phyloP scores from a whole-genome alignment of 2,329 filamentous ascomycete genomes.

The Aspergillus sp. region DNA sequence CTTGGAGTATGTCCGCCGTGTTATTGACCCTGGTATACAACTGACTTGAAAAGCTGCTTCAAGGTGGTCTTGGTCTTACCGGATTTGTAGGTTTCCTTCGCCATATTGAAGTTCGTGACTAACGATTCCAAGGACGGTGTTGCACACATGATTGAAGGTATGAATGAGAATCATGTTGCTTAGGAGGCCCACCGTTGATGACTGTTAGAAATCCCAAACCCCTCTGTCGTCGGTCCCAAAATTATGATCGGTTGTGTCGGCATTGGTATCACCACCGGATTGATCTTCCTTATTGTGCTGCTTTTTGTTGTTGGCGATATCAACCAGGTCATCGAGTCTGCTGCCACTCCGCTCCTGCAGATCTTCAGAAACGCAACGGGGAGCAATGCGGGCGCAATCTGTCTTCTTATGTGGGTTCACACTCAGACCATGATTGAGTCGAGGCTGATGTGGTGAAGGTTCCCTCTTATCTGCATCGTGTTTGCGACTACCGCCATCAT shows the following conservation, averaged over 20 bases:
- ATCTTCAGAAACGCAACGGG: constrained; percentile 67
- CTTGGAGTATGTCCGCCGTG: constrained; percentile 41
- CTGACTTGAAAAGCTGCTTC: constrained; percentile 42
- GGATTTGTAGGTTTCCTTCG: constrained; percentile 52
- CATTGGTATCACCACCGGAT: constrained; percentile 67
- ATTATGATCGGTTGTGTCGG: constrained; percentile 69
- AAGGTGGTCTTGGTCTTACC: constrained; percentile 59
- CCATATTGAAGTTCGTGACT: neutral
- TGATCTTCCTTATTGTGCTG: constrained; percentile 65
- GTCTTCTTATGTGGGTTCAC: constrained; percentile 59
- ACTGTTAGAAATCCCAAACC: constrained; percentile 46
- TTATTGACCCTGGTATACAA: neutral
- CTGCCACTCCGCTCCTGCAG: constrained; percentile 63
- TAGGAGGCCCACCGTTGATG: constrained; percentile 12
- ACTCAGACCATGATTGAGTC: too few species aligned
- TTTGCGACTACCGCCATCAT: constrained; percentile 40
- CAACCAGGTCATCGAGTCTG: constrained; percentile 58
- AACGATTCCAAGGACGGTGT: constrained; percentile 38
- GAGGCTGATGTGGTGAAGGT: constrained; percentile 24
- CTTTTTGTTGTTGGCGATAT: constrained; percentile 68
- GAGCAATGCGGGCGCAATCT: constrained; percentile 65
- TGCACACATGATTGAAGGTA: constrained; percentile 59
- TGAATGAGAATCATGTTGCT: neutral
- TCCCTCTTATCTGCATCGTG: constrained; percentile 38
- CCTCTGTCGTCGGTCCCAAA: constrained; percentile 61